phyloP scores from a whole-genome alignment of 202 grass and related monocot genomes.

The Hordeum pubiflorum region DNA sequence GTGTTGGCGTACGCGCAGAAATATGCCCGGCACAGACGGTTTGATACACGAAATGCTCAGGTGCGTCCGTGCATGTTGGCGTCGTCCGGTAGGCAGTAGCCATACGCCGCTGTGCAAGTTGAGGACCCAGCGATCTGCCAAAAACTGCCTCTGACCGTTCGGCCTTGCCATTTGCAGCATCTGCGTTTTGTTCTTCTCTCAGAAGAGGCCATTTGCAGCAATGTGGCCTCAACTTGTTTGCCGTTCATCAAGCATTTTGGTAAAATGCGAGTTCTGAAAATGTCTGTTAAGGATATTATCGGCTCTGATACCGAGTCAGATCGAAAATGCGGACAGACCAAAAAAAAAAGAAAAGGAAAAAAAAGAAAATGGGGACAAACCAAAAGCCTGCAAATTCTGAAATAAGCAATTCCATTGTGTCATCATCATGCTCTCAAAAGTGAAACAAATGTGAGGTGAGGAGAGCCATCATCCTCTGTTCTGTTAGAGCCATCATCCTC shows the following conservation, averaged over 20 bases:
- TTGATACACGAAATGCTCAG: constrained; percentile 32
- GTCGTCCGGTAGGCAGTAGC: no score
- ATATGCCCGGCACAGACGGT: constrained; percentile 9
- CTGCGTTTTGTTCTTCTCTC: neutral
- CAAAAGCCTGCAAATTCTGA: neutral
- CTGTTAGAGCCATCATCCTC: neutral
- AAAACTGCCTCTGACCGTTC: constrained; percentile 1
- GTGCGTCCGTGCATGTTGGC: no score
- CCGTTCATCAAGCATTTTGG: neutral
- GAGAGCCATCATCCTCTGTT: neutral
- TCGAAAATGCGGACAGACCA: neutral
- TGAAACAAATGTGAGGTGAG: neutral
- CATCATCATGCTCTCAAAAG: neutral
- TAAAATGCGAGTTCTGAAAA: neutral
- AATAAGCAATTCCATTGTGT: neutral
- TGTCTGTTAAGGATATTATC: neutral
- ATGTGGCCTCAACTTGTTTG: neutral
- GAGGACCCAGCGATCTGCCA: neutral
- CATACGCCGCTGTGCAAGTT: constrained; percentile 17
- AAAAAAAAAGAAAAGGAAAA: no score
- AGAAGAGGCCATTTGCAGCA: neutral
- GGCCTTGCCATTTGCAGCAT: neutral
- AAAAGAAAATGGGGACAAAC: neutral
- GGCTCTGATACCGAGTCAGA: neutral
- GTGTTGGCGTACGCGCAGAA: neutral